Evolutionary conservation across 176 grass and related monocot genomes (phyloP), one percentile per base, ranked within the genome.

Genomic region (Pontederia paniculata): DNA sequence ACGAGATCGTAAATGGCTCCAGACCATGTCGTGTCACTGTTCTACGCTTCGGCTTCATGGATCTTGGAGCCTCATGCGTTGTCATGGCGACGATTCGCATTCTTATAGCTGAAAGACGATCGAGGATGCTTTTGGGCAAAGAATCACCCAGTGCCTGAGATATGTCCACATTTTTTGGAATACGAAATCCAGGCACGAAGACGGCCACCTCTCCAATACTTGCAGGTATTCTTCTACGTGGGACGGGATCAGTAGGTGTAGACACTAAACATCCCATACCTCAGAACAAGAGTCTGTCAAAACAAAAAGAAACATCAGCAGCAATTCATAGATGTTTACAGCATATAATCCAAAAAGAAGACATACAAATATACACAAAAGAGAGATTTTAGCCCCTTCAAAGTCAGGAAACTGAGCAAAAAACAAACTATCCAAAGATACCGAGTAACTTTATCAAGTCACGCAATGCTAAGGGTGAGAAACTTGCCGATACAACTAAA

Each of bases 191-290:
- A 0, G 85, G 85, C 8, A 83, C 63, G 42, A 85, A 95, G 48
- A 95, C 89, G 16, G 80, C 82, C 65, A 95, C 78, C 58, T 95
- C 89, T 12, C 89, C 89, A 31, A 95, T 89, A 80, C 77, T 89
- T 23, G 58, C 66, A 8, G 81, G 80, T 43, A 62, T 77, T 62
- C 79, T 78, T 63, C 82, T 72, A 25, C 62, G 60, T 16, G 66
- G 63, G 16, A 73, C 23, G 0, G 76, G 61, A 46, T 96, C 68
- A 0, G 62, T 73, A 46, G 76, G 75, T 21, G 74, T 89, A 9
- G 85, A 96, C 57, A 48, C 67, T 42, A 89, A 60, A 70, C 89
- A 95, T 41, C 89, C 89, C 89, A 95, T 95, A 10, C 42, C 28
- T 13, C 17, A 14, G 14, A 43, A 58, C 42, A 12, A 2, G 5